phyloP scores from a whole-genome alignment of 2,329 filamentous ascomycete species.

The Cordyceps cateniannulata region DNA sequence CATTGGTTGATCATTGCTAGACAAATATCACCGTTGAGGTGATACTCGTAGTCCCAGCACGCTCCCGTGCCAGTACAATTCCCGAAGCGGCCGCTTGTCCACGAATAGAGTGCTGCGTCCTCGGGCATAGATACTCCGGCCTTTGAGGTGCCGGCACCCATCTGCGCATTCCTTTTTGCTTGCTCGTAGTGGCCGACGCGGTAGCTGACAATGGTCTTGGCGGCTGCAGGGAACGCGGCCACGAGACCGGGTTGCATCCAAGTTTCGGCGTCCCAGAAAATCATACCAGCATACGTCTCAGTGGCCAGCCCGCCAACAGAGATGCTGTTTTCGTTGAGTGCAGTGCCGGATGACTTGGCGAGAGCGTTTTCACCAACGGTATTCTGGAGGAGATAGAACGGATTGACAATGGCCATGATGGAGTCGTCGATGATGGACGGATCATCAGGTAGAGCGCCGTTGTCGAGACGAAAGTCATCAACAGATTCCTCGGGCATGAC shows the following conservation, averaged over 20 bases:
- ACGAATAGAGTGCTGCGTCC: constrained; percentile 47
- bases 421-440: constrained; percentile 46
- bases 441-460: constrained; percentile 51
- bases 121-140: constrained; percentile 50
- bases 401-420: constrained; percentile 48
- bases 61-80: constrained; percentile 56
- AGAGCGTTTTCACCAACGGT: constrained; percentile 34
- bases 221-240: constrained; percentile 20
- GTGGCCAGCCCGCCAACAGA: constrained; percentile 22
- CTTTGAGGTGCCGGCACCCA: constrained; percentile 37
- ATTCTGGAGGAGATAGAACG: constrained; percentile 51
- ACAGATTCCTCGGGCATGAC: constrained; percentile 56
- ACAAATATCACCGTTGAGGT: constrained; percentile 63
- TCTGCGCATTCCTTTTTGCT: constrained; percentile 53
- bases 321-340: constrained; percentile 26
- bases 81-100: constrained; percentile 60
- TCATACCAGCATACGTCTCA: constrained; percentile 23
- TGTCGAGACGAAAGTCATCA: constrained; percentile 52
- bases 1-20: constrained; percentile 28
- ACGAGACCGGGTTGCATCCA: constrained; percentile 24
- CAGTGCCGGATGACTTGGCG: constrained; percentile 37
- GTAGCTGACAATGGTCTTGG: constrained; percentile 22
- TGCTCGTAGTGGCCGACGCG: constrained; percentile 32
- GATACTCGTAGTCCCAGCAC: constrained; percentile 67
- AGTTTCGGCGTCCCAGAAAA: constrained; percentile 26